Conservation (phyloP, 2,329 filamentous ascomycete species). For the Penicillium sp. region DNA sequence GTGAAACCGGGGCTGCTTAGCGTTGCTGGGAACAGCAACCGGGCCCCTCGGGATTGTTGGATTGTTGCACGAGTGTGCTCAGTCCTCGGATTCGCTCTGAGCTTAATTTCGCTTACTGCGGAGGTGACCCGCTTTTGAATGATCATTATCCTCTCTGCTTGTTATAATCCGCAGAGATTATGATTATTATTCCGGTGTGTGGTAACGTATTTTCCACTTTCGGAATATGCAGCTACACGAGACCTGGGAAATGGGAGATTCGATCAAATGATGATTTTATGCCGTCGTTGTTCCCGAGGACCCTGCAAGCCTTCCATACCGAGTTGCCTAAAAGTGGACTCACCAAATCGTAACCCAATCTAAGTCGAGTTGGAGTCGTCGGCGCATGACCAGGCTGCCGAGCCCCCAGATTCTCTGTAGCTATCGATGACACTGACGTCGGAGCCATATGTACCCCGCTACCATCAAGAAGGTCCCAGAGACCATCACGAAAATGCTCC, state of each 20-base stretch:
- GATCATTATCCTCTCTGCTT: background rate
- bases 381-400: slow-evolving; percentile 46
- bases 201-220: too few relatives aligned
- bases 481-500: slow-evolving; percentile 39
- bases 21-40: slow-evolving; percentile 1
- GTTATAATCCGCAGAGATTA: too few relatives aligned
- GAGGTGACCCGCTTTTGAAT: background rate
- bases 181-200: background rate
- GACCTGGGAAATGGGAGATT: background rate
- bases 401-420: slow-evolving; percentile 40
- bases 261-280: background rate
- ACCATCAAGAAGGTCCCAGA: slow-evolving; percentile 47
- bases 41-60: background rate
- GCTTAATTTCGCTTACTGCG: slow-evolving; percentile 1
- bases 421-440: slow-evolving; percentile 44
- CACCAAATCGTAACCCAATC: background rate
- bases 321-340: background rate
- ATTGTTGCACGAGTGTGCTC: background rate
- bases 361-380: too few relatives aligned
- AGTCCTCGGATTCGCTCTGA: background rate
- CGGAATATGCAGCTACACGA: background rate
- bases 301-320: background rate
- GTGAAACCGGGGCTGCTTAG: slow-evolving; percentile 6
- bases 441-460: slow-evolving; percentile 48
- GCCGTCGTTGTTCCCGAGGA: background rate